These are phyloP conservation scores for Ceratocystis lukuohia DNA, from an alignment of 2,329 filamentous ascomycete genomes.

Conservation along the genomic window DNA sequence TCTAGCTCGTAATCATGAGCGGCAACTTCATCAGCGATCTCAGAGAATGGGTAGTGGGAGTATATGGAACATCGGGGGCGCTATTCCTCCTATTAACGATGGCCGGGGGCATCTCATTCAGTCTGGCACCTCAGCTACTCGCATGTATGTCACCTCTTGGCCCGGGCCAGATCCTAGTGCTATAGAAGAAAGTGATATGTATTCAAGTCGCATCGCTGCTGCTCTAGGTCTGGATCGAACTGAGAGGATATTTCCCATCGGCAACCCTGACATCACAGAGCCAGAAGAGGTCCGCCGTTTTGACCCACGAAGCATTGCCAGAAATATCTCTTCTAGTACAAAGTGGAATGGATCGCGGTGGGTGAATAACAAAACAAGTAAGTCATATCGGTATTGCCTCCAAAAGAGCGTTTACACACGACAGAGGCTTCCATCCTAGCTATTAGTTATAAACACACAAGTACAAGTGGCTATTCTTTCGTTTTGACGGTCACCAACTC, in stretches of 20 bases:
- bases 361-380: slow-evolving; percentile 22
- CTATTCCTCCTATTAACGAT: slow-evolving; percentile 37
- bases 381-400: slow-evolving; percentile 2
- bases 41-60: slow-evolving; percentile 7
- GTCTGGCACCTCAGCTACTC: slow-evolving; percentile 55
- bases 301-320: slow-evolving; percentile 18
- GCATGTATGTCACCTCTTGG: slow-evolving; percentile 44
- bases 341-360: slow-evolving; percentile 33
- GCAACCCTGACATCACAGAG: slow-evolving; percentile 25
- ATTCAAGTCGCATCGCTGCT: slow-evolving; percentile 61
- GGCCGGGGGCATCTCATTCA: slow-evolving; percentile 51
- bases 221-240: slow-evolving; percentile 68
- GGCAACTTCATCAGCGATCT: not conserved
- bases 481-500: not conserved
- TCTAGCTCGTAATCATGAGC: slow-evolving; percentile 6
- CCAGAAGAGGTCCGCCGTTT: slow-evolving; percentile 24
- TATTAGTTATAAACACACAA: slow-evolving; percentile 10
- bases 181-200: slow-evolving; percentile 51
- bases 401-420: too few relatives aligned
- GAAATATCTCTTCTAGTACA: slow-evolving; percentile 17
- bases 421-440: too few relatives aligned
- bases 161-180: slow-evolving; percentile 29
- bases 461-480: not conserved
- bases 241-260: slow-evolving; percentile 43
- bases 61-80: slow-evolving; percentile 17